These are phyloP conservation scores for Mycena olivaceomarginata DNA, from an alignment of 768 basidiomycete species.

Conservation along the genomic window DNA sequence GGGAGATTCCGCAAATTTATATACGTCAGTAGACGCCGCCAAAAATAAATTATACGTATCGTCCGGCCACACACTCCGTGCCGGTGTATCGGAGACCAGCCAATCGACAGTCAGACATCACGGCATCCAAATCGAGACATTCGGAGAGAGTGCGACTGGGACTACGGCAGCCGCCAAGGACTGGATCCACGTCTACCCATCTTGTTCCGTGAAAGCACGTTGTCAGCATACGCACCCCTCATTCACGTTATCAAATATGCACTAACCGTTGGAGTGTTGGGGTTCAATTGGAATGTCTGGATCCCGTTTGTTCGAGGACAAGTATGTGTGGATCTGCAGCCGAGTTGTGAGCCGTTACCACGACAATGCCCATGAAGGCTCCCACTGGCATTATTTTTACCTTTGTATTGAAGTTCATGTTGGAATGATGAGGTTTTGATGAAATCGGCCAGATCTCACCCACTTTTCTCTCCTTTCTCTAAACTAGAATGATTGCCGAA, in stretches of 20 bases:
- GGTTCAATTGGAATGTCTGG: slow-evolving; percentile 14
- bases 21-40: too few relatives aligned
- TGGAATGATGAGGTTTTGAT: not conserved
- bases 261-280: not conserved
- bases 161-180: slow-evolving; percentile 15
- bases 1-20: too few relatives aligned
- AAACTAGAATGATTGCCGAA: too few relatives aligned
- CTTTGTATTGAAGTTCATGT: not conserved
- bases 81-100: slow-evolving; percentile 27
- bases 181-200: slow-evolving; percentile 24
- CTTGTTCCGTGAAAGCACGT: not conserved
- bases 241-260: slow-evolving; percentile 4
- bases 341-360: not conserved
- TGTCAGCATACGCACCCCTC: too few relatives aligned
- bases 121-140: not conserved
- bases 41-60: too few relatives aligned
- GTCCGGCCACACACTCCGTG: slow-evolving; percentile 20
- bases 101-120: slow-evolving; percentile 20
- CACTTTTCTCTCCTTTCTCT: not conserved
- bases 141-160: not conserved
- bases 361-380: slow-evolving; percentile 13
- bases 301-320: not conserved
- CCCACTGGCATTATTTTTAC: slow-evolving; percentile 6
- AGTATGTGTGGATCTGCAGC: slow-evolving; percentile 13
- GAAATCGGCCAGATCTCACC: not conserved